phyloP scores from a whole-genome alignment of 345 rosid species.

The Citrus cavaleriei region DNA sequence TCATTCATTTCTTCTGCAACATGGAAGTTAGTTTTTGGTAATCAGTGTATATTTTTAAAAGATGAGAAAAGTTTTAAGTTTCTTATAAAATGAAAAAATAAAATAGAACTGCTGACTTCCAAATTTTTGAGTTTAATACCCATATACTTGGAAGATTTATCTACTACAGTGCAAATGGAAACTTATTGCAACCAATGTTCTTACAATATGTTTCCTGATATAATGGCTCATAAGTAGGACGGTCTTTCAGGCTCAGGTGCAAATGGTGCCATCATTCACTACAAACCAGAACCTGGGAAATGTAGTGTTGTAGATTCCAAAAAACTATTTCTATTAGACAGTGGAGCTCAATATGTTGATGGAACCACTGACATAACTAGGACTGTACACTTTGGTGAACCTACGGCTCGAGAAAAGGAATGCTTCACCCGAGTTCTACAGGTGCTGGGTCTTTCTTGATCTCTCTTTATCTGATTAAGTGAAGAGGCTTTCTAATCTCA shows the following conservation, averaged over 20 bases:
- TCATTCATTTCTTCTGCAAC: background rate
- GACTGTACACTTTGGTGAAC: conserved; percentile 89
- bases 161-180: background rate
- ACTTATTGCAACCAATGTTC: background rate
- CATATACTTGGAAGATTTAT: background rate
- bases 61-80: background rate
- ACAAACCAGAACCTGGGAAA: conserved; percentile 77
- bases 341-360: conserved; percentile 95
- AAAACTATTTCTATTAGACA: conserved; percentile 80
- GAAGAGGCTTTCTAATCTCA: background rate
- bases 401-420: conserved; percentile 73
- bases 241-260: conserved; percentile 78
- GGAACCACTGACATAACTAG: conserved; percentile 97
- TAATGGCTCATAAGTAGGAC: conserved; percentile 13
- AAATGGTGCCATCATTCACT: conserved; percentile 94
- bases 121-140: too few relatives aligned
- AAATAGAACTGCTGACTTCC: too few relatives aligned
- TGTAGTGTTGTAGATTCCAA: conserved; percentile 73
- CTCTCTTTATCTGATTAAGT: background rate
- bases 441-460: conserved; percentile 33
- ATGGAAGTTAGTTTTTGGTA: background rate
- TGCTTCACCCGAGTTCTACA: conserved; percentile 92
- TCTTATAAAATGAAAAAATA: too few relatives aligned
- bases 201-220: background rate
- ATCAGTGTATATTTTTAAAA: background rate